Evolutionary conservation across 2,329 filamentous ascomycete genomes (phyloP), one percentile per base, ranked within the genome.

Genomic region (Colletotrichum sp.): DNA sequence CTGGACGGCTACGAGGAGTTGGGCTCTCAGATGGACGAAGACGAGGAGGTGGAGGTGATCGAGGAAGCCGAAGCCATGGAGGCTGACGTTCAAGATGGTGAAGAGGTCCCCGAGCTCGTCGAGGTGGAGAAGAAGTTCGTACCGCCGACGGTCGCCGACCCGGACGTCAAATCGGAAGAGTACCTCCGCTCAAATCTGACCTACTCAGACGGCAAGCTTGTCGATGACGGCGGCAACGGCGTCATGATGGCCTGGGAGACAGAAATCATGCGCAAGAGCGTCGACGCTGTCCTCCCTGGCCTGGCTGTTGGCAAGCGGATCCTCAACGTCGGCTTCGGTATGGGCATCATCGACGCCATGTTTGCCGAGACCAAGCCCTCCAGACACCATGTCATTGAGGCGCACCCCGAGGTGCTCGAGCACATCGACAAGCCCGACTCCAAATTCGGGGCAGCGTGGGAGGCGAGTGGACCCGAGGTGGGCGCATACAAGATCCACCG

Each of bases 241-340:
- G 95, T 98, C 62, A 98, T 98, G 95, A 98, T 98, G 95, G 90
- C 93, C 52, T 98, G 95, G 95, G 95, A 98, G 85, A 94, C 93
- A 3, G 92, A 93, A 78, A 97, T 98, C 80, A 98, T 98, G 95
- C 90, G 91, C 76, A 90, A 91, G 67, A 95, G 94, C 71, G 95
- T 95, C 62, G 90, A 93, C 77, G 90, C 91, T 16, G 87, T 98
- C 2, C 88, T 93, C 7, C 72, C 49, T 13, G n/a, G 52, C 8
- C 25, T 65, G 44, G 62, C 73, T 39, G 55, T 39, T 0, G 94
- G 93, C 3, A 90, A 94, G 78, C 91, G 92, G 62, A 91, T 97
- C 49, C 91, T 98, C 77, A 98, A 98, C 82, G 92, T 98, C 73
- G 96, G 96, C 8, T 96, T 98, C 80, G 96, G 95, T 8, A 97